A percentile compares a stretch with the other conserved stretches of the same genome.
These are phyloP conservation scores for Dryadomyces quercivorus DNA, from an alignment of 2,329 filamentous ascomycete species.

Conservation along the genomic window DNA sequence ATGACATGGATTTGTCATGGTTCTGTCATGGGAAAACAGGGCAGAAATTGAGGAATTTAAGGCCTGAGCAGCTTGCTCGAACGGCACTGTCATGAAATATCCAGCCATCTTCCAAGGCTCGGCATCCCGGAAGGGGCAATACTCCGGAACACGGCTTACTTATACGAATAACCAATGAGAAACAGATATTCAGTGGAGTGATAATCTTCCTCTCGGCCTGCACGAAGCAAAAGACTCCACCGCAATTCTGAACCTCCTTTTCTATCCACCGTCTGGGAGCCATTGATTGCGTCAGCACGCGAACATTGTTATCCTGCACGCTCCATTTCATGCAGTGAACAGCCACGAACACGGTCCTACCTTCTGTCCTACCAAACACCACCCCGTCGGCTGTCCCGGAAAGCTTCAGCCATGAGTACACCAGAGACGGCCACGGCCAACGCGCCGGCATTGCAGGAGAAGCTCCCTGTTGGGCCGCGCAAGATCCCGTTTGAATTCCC, in stretches of 20 bases:
- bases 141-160: no score
- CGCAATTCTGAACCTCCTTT: neutral
- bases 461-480: conserved; percentile 12
- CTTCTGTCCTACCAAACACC: neutral
- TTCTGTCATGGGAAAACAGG: no score
- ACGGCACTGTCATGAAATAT: no score
- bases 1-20: no score
- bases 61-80: no score
- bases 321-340: neutral
- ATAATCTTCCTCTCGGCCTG: no score
- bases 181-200: no score
- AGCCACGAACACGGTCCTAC: neutral
- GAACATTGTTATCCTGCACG: neutral
- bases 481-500: conserved; percentile 42
- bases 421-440: conserved; percentile 1
- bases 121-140: no score
- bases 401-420: neutral
- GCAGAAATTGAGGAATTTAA: no score
- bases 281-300: neutral
- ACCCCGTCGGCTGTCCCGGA: neutral
- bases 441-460: conserved; percentile 8
- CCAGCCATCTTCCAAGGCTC: no score
- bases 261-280: neutral
- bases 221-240: neutral
- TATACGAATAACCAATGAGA: no score